phyloP scores from a whole-genome alignment of 257 asterid species.

The Datura wrightii region DNA sequence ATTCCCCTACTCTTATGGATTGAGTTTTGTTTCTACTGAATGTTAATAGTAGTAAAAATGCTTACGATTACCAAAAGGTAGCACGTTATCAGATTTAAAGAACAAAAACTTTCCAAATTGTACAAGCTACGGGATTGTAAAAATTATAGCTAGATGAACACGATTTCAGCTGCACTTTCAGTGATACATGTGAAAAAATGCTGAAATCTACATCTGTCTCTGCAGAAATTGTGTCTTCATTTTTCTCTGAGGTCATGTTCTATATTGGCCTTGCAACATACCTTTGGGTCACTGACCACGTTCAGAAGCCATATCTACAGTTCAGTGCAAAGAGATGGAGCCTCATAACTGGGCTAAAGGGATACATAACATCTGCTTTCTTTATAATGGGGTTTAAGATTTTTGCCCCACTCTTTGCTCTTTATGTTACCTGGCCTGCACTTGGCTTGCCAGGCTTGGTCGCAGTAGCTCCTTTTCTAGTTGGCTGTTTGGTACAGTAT shows the following conservation, averaged over 20 bases:
- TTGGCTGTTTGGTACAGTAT: slow-evolving; percentile 71
- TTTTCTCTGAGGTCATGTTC: slow-evolving; percentile 64
- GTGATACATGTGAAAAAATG: not conserved
- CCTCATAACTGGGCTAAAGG: slow-evolving; percentile 88
- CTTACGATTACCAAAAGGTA: not conserved
- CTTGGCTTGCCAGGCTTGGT: slow-evolving; percentile 74
- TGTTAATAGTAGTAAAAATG: not conserved
- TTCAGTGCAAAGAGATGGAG: slow-evolving; percentile 92
- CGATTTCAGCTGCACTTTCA: not conserved
- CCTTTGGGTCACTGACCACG: slow-evolving; percentile 58
- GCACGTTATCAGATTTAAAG: not conserved
- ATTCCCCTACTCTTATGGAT: slow-evolving; percentile 16
- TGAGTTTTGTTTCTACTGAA: not conserved
- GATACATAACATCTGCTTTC: slow-evolving; percentile 69
- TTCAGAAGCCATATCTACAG: slow-evolving; percentile 90
- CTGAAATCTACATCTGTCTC: slow-evolving; percentile 32
- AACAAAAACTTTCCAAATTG: not conserved
- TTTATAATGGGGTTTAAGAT: slow-evolving; percentile 77
- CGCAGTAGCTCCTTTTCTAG: slow-evolving; percentile 70
- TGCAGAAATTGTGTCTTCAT: slow-evolving; percentile 75
- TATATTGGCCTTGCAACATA: slow-evolving; percentile 77
- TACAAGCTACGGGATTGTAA: not conserved
- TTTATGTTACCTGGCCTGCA: slow-evolving; percentile 77
- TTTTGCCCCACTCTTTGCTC: slow-evolving; percentile 69
- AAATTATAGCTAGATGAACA: not conserved